These are phyloP conservation scores for Backusella tuberculispora DNA, from an alignment of 192 early-diverging fungal genomes.

Conservation along the genomic window DNA sequence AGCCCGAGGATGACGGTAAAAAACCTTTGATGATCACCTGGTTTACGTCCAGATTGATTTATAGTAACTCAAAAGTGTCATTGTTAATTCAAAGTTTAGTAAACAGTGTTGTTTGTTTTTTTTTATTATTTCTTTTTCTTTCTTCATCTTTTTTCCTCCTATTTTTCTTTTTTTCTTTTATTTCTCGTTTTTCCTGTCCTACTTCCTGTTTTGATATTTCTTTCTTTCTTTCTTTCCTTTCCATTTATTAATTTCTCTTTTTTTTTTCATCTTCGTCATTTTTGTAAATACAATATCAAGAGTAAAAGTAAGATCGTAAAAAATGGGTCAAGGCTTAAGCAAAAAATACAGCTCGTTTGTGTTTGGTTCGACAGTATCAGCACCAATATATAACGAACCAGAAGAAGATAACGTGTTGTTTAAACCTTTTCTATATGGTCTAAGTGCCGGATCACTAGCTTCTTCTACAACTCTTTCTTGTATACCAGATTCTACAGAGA, in stretches of 20 bases:
- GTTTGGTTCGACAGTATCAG: constrained; percentile 11
- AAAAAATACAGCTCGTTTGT: background rate
- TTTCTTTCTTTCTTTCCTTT: background rate
- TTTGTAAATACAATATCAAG: constrained; percentile 6
- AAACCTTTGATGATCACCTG: constrained; percentile 34
- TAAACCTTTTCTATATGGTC: constrained; percentile 20
- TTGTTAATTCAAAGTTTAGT: constrained; percentile 12
- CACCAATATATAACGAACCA: background rate
- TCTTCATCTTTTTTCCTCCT: constrained; percentile 7
- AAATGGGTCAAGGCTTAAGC: constrained; percentile 15
- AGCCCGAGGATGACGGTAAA: constrained; percentile 33
- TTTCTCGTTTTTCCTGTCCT: background rate
- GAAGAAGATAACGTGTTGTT: constrained; percentile 12
- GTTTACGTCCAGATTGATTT: constrained; percentile 29
- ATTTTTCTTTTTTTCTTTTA: background rate
- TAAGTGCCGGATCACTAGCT: background rate
- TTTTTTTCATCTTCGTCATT: background rate
- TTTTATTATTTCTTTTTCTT: too few species aligned
- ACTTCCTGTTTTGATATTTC: too few species aligned
- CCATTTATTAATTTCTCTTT: background rate
- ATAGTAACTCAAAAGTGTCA: constrained; percentile 10
- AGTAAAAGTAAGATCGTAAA: background rate
- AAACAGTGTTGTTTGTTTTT: background rate
- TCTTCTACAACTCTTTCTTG: background rate
- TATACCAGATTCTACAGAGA: background rate